These are phyloP conservation scores for Melaleuca quinquenervia DNA, from an alignment of 345 rosid genomes.

Conservation along the genomic window DNA sequence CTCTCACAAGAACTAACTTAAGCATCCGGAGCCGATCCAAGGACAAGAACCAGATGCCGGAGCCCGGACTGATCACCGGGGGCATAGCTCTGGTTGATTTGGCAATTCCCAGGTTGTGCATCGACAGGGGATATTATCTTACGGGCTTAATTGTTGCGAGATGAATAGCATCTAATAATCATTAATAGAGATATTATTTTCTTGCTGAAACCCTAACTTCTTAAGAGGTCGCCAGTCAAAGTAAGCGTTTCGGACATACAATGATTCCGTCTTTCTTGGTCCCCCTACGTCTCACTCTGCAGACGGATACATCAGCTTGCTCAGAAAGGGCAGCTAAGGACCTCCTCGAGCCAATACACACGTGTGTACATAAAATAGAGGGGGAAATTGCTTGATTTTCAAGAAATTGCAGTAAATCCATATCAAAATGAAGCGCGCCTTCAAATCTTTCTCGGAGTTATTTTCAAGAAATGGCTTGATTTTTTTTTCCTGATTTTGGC, in stretches of 20 bases:
- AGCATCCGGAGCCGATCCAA: too few species aligned
- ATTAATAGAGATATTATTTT: not conserved
- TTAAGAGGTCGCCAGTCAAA: not conserved
- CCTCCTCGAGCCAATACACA: not conserved
- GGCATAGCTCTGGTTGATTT: not conserved
- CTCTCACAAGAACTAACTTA: too few species aligned
- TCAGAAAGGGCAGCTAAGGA: not conserved
- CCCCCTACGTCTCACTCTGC: not conserved
- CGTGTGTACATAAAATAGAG: not conserved
- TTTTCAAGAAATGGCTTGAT: not conserved
- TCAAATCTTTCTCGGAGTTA: not conserved
- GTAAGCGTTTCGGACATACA: not conserved
- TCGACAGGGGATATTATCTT: not conserved
- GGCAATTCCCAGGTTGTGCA: not conserved
- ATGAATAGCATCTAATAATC: not conserved
- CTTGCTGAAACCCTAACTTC: not conserved
- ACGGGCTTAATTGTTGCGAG: not conserved
- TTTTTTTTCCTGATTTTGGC: not conserved
- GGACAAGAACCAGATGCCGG: not conserved
- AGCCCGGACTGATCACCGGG: not conserved
- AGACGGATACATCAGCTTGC: not conserved
- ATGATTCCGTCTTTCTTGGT: not conserved
- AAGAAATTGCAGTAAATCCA: accelerated
- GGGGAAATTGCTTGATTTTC: too few species aligned
- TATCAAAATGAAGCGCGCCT: too few species aligned